Conservation (phyloP, 2,329 filamentous ascomycete species). For the Pseudogymnoascus sp. region DNA sequence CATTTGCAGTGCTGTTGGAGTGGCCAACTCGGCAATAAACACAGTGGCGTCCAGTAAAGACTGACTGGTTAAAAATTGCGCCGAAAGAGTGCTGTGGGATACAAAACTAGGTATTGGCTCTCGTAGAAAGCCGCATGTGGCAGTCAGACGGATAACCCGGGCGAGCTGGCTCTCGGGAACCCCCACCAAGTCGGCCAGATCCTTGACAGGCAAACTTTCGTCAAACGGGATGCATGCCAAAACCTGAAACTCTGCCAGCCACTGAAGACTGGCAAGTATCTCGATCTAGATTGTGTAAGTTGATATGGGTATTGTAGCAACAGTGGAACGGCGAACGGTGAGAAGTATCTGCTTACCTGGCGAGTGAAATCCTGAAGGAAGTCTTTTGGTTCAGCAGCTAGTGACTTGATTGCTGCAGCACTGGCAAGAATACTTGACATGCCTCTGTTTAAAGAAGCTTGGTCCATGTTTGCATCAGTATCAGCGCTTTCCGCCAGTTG, state of each 20-base stretch:
- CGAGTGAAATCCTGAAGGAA: slow-evolving; percentile 23
- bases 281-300: slow-evolving; percentile 14
- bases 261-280: slow-evolving; percentile 33
- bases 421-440: not conserved
- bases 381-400: slow-evolving; percentile 20
- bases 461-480: not conserved
- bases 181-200: slow-evolving; percentile 34
- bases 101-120: slow-evolving; percentile 29
- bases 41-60: slow-evolving; percentile 31
- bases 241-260: slow-evolving; percentile 38
- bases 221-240: slow-evolving; percentile 36
- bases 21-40: slow-evolving; percentile 31
- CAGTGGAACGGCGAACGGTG: not conserved
- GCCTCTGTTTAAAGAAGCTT: not conserved
- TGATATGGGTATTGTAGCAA: not conserved
- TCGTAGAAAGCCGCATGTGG: slow-evolving; percentile 30
- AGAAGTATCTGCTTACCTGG: slow-evolving; percentile 15
- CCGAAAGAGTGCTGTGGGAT: slow-evolving; percentile 33
- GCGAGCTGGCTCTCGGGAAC: slow-evolving; percentile 32
- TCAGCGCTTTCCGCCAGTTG: not conserved
- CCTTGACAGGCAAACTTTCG: slow-evolving; percentile 30
- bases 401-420: not conserved
- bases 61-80: slow-evolving; percentile 29
- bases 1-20: slow-evolving; percentile 32
- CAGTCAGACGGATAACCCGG: slow-evolving; percentile 30